phyloP scores from a whole-genome alignment of 306 rosid species.

The Chamaecrista fasciculata region DNA sequence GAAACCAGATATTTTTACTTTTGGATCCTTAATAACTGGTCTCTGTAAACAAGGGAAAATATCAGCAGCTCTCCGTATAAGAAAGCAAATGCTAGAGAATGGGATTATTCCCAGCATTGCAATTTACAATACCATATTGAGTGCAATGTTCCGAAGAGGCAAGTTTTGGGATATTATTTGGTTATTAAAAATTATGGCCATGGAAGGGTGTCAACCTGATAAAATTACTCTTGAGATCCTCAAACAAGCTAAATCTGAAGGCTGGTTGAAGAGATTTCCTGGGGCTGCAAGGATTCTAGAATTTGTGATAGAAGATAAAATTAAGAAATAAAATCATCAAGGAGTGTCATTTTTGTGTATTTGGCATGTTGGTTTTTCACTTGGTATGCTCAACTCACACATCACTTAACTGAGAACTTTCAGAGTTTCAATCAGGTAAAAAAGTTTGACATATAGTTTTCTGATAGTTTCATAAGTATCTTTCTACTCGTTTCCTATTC shows the following conservation, averaged over 20 bases:
- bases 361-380: not conserved
- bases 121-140: slow-evolving; percentile 33
- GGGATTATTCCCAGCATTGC: slow-evolving; percentile 33
- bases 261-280: slow-evolving; percentile 27
- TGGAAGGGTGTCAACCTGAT: slow-evolving; percentile 33
- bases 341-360: not conserved
- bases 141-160: slow-evolving; percentile 25
- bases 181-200: slow-evolving; percentile 28
- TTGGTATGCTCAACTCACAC: not conserved
- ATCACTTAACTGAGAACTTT: too few species aligned
- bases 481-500: not conserved
- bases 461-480: not conserved
- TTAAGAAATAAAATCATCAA: not conserved
- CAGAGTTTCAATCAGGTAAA: not conserved
- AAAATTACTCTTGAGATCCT: slow-evolving; percentile 27
- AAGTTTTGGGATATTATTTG: slow-evolving; percentile 14
- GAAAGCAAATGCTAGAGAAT: slow-evolving; percentile 32
- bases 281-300: slow-evolving; percentile 15
- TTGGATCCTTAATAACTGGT: slow-evolving; percentile 28
- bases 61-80: slow-evolving; percentile 30
- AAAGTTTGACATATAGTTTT: not conserved
- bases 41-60: slow-evolving; percentile 36
- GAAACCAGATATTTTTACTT: slow-evolving; percentile 34
- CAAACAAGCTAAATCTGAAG: slow-evolving; percentile 12
- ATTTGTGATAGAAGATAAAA: not conserved